Conservation (phyloP, 495 filamentous ascomycete species). For the Penicillium coprophilum region DNA sequence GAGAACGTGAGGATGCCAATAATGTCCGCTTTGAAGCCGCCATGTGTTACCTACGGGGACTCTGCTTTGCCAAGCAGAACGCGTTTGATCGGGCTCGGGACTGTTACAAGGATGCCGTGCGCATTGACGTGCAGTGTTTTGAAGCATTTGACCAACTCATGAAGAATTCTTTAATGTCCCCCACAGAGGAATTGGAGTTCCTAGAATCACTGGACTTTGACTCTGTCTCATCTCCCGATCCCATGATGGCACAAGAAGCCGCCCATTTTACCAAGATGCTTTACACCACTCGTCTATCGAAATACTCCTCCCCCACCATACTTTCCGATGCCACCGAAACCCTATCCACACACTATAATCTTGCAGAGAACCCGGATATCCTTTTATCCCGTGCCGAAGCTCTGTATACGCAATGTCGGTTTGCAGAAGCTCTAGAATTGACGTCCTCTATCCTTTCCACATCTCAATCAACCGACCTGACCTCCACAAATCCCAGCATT, state of each 20-base stretch:
- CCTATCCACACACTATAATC: conserved; percentile 88
- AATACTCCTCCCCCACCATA: conserved; percentile 83
- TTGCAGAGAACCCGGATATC: conserved; percentile 84
- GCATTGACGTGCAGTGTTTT: conserved; percentile 97
- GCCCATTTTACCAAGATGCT: conserved; percentile 94
- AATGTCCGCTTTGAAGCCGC: conserved; percentile 86
- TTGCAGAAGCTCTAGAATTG: conserved; percentile 78
- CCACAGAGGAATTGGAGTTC: conserved; percentile 92
- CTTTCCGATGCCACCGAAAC: conserved; percentile 88
- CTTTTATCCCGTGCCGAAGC: conserved; percentile 89
- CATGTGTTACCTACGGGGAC: conserved; percentile 93
- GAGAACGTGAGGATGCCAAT: conserved; percentile 65
- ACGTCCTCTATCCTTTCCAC: conserved; percentile 76
- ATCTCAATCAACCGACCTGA: conserved; percentile 35
- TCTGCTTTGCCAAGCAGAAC: conserved; percentile 97
- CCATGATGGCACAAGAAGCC: conserved; percentile 70
- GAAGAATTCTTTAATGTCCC: conserved; percentile 97
- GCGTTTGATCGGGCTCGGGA: conserved; percentile 96
- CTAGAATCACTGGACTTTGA: conserved; percentile 91
- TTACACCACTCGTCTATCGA: conserved; percentile 93
- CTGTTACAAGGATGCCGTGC: conserved; percentile 95
- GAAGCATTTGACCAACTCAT: conserved; percentile 97
- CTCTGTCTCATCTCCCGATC: conserved; percentile 61
- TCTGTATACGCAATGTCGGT: conserved; percentile 91
- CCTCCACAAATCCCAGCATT: conserved; percentile 21